Conservation (phyloP, 495 filamentous ascomycete species). For the Bryoglossum gracile region DNA sequence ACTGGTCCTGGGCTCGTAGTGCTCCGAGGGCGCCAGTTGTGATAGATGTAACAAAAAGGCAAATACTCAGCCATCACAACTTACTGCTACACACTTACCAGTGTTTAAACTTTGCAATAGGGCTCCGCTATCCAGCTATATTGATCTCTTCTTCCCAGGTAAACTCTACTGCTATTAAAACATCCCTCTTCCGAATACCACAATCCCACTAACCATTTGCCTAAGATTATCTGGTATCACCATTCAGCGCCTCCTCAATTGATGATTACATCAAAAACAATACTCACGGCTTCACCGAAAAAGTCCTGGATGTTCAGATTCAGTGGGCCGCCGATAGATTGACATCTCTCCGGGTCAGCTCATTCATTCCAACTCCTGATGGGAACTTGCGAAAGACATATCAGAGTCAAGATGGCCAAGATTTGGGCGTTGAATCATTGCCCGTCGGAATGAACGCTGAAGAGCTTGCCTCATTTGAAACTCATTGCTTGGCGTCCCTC, state of each 20-base stretch:
- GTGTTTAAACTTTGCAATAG: constrained; percentile 10
- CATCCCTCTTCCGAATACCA: neutral
- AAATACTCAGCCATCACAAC: too few relatives aligned
- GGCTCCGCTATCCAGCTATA: neutral
- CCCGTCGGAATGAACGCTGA: constrained; percentile 4
- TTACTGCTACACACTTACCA: neutral
- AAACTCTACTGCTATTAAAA: neutral
- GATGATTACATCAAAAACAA: constrained; percentile 8
- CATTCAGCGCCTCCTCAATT: neutral
- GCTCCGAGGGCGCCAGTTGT: constrained; percentile 4
- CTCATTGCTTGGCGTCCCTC: neutral
- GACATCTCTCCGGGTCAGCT: neutral
- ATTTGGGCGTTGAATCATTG: constrained; percentile 12
- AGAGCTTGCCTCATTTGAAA: neutral
- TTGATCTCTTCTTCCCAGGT: constrained; percentile 14
- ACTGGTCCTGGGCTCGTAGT: neutral
- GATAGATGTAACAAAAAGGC: constrained; percentile 10
- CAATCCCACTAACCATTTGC: neutral
- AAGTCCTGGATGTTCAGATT: constrained; percentile 3
- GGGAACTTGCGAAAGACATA: neutral
- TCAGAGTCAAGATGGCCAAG: neutral
- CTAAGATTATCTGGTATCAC: constrained; percentile 5
- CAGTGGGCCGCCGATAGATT: neutral
- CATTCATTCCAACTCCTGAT: constrained; percentile 4
- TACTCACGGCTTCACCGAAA: neutral